Evolutionary conservation across 176 grass and related monocot genomes (phyloP), one percentile per base, ranked within the genome.

Genomic region (maize (Zea mays)): DNA sequence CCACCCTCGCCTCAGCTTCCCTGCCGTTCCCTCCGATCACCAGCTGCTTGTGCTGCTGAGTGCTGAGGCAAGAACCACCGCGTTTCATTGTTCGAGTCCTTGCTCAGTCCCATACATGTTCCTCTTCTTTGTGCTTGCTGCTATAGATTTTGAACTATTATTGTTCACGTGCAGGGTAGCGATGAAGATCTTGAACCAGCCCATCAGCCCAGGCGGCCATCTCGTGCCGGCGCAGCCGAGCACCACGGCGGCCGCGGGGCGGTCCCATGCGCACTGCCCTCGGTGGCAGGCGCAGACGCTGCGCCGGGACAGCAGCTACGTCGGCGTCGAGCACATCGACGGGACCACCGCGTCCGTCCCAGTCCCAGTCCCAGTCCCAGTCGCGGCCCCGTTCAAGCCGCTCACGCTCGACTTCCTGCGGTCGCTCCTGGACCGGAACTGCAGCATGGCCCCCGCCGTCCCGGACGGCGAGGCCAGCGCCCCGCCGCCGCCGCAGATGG

Each of bases 131-230:
- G 76, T 34, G 15, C 19, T 34, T 56, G n/a, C n/a, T n/a, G n/a
- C n/a, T n/a, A n/a, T n/a, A n/a, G n/a, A n/a, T n/a, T n/a, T n/a
- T n/a, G n/a, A n/a, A n/a, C n/a, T n/a, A n/a, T n/a, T n/a, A n/a
- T n/a, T n/a, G n/a, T n/a, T n/a, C n/a, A n/a, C n/a, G n/a, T n/a
- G n/a, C n/a, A n/a, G n/a, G 44, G 20, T 2, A 60, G 60, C 81
- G 90, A 99, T 95, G 96, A 95, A 82, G 80, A 90, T 93, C 80
- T 71, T 92, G 63, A 90, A 92, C 65, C 87, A 90, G 51, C 87
- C 91, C 5, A 86, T 91, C 69, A 71, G 43, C 86, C 71, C 72
- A 5, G 69, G 70, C 16, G 80, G n/a, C n/a, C n/a, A n/a, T n/a
- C n/a, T n/a, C n/a, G n/a, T n/a, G n/a, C n/a, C n/a, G 16, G 64